Conservation (phyloP, 805 yeast species). For the Maudiozyma turicensis region DNA sequence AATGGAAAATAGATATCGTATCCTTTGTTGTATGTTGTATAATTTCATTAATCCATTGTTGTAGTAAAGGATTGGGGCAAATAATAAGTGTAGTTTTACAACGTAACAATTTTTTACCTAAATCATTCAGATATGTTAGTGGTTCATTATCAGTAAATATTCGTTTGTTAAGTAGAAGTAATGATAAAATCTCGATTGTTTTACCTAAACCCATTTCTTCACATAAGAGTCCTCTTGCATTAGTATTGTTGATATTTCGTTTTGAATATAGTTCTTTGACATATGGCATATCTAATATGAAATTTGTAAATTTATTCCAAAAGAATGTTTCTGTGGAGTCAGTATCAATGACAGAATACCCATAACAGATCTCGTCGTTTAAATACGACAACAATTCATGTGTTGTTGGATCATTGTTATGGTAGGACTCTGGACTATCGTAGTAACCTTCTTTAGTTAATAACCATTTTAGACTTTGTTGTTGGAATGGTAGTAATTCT, state of each 20-base stretch:
- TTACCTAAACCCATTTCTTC: slow-evolving; percentile 99
- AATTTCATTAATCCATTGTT: slow-evolving; percentile 83
- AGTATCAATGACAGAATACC: slow-evolving; percentile 17
- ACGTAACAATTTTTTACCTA: slow-evolving; percentile 26
- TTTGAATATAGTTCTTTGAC: slow-evolving; percentile 12
- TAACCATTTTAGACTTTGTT: slow-evolving; percentile 28
- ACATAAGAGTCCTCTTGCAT: slow-evolving; percentile 54
- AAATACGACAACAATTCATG: slow-evolving; percentile 11
- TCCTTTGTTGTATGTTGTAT: slow-evolving; percentile 29
- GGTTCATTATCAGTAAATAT: slow-evolving; percentile 11
- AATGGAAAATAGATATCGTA: slow-evolving; percentile 48
- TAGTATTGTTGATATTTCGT: slow-evolving; percentile 1
- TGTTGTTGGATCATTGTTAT: neutral
- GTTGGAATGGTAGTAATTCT: slow-evolving; percentile 24
- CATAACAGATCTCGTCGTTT: slow-evolving; percentile 21
- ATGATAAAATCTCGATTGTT: slow-evolving; percentile 72
- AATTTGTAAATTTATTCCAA: slow-evolving; percentile 30
- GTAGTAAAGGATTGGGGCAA: slow-evolving; percentile 73
- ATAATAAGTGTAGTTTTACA: slow-evolving; percentile 71
- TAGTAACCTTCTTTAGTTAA: slow-evolving; percentile 14
- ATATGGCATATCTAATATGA: slow-evolving; percentile 11
- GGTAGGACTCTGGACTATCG: neutral
- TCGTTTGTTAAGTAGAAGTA: slow-evolving; percentile 54
- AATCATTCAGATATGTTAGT: slow-evolving; percentile 8
- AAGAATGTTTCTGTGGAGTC: slow-evolving; percentile 1